Evolutionary conservation across 768 basidiomycete species (phyloP).

Genomic region (Trametes sanguinea): DNA sequence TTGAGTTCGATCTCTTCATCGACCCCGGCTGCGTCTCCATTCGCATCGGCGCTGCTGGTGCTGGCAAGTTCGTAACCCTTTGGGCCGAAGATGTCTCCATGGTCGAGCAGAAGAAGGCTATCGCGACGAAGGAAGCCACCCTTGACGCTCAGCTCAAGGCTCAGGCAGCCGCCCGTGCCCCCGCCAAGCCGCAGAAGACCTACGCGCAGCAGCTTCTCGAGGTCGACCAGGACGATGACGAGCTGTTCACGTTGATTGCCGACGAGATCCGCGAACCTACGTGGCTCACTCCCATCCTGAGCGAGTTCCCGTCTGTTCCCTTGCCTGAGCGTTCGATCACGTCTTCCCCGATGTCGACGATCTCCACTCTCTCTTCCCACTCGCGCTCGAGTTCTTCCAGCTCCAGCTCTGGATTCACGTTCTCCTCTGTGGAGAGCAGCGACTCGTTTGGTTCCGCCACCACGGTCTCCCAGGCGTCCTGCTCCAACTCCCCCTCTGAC

Average conservation of each 20-base stretch:
- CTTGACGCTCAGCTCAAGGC: constrained; percentile 25
- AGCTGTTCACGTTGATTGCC: constrained; percentile 74
- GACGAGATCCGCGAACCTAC: constrained; percentile 68
- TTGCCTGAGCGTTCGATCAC: constrained; percentile 36
- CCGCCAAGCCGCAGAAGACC: constrained; percentile 48
- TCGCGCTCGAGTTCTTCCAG: constrained; percentile 61
- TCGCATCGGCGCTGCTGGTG: constrained; percentile 50
- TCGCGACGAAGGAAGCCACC: constrained; percentile 21
- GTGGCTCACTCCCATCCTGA: constrained; percentile 67
- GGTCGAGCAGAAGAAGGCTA: constrained; percentile 33
- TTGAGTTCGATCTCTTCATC: constrained; percentile 77
- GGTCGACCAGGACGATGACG: constrained; percentile 70
- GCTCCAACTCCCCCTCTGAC: constrained; percentile 31
- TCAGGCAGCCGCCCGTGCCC: constrained; percentile 25
- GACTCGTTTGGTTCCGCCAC: constrained; percentile 44
- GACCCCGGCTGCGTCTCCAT: constrained; percentile 79
- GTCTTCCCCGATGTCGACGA: constrained; percentile 42
- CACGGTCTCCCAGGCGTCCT: constrained; percentile 42
- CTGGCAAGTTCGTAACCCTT: constrained; percentile 57
- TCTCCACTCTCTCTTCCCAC: constrained; percentile 58
- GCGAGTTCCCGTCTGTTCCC: constrained; percentile 53
- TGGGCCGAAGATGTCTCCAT: constrained; percentile 59
- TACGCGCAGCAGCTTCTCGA: constrained; percentile 75
- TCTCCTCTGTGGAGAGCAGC: constrained; percentile 58
- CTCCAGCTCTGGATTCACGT: constrained; percentile 71